Base-by-base conservation (phyloP, 345 rosid species). In the Acer negundo region DNA sequence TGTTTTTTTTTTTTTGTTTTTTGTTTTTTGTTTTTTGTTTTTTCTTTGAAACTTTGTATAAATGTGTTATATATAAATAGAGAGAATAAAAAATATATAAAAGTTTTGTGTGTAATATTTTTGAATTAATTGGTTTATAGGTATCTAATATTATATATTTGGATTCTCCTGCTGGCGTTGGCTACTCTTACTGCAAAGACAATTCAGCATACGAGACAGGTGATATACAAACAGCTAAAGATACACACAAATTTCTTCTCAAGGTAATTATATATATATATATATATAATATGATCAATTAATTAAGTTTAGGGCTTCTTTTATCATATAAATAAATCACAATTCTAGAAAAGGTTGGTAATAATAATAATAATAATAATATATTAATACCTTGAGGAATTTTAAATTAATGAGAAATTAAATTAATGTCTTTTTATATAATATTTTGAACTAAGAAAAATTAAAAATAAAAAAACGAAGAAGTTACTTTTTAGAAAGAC, bases 151-250 rank as follows among this genome's bases (percentile, higher is more conserved):
- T 87, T 4, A 84, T 90, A 22, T 90, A 88, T 71, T 77, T 90
- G 84, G 94, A 90, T 70, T 85, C 94, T 17, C 92, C 94, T 1
- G 76, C 82, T 19, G 94, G 92, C 8, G 92, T 86, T 10, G 90
- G 94, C 10, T 67, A 87, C 49, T 90, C 94, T 58, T 90, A 85
- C 77, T 83, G 80, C 1, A 67, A 51, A 62, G 79, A 86, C 67
- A 19, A 65, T 3, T 83, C 68, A n/a, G 67, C 70, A 19, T 88
- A 87, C n/a, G 20, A 0, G 9, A 90, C 85, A 0, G 86, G 81
- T 38, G 92, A 90, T 75, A 35, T 16, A 2, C 72, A 86, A 69
- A 88, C 92, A 4, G 90, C 90, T 13, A 47, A 67, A 3, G 90
- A 88, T 62, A 67, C 88, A 1, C 92, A 85, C 55, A 58, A 51